Conservation (phyloP, 257 asterid genomes). For the Petunia secreta region DNA sequence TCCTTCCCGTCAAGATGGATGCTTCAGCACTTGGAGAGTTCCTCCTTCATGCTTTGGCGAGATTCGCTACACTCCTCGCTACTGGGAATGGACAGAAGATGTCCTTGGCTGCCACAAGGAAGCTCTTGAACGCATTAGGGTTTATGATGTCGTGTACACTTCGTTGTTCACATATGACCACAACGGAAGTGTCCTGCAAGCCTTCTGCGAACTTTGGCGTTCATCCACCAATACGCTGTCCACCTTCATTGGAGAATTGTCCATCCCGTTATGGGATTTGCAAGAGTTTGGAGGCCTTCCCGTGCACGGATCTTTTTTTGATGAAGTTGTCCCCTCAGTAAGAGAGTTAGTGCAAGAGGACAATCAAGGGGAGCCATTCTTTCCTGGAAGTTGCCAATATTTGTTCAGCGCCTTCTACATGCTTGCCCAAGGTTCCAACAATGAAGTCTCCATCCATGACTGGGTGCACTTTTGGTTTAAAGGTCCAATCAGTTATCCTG, state of each 20-base stretch:
- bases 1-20: neutral
- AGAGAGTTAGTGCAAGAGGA: too few relatives aligned
- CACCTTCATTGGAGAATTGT: neutral
- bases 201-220: neutral
- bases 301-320: neutral
- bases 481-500: neutral
- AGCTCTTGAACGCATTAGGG: neutral
- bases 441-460: neutral
- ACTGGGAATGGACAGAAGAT: neutral
- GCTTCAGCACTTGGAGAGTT: too few relatives aligned
- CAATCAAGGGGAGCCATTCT: too few relatives aligned
- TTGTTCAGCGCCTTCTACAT: neutral
- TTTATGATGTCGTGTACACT: neutral
- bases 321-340: neutral
- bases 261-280: neutral
- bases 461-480: neutral
- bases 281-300: neutral
- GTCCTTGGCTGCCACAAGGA: neutral
- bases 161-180: neutral
- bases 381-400: neutral
- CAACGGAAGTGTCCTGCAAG: neutral
- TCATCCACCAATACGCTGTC: neutral
- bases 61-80: neutral
- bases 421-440: neutral
- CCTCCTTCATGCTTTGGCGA: neutral